phyloP scores from a whole-genome alignment of 1,139 yeast species.

The Hyphopichia wangnamkhiaoensis region DNA sequence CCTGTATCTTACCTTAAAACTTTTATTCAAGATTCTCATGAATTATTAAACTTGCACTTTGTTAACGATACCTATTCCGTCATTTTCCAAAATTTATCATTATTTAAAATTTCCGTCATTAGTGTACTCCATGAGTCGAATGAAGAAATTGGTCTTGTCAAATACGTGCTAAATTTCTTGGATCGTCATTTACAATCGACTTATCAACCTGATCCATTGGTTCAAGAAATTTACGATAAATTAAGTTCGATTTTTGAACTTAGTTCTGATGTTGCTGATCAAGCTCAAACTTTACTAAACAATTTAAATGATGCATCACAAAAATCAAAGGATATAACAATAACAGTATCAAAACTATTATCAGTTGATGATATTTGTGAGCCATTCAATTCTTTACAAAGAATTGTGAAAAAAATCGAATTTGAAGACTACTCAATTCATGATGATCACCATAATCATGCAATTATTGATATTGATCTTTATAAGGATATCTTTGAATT shows the following conservation, averaged over 20 bases:
- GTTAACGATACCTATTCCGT: conserved; percentile 4
- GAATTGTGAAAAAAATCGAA: conserved; percentile 9
- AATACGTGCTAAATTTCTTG: conserved; percentile 1
- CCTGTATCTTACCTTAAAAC: conserved; percentile 5
- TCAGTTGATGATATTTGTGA: not conserved
- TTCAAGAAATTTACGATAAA: conserved; percentile 13
- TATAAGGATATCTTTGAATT: conserved; percentile 8
- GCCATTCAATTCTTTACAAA: conserved; percentile 2
- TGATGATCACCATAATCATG: not conserved
- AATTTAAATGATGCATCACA: conserved; percentile 1
- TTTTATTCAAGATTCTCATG: conserved; percentile 6
- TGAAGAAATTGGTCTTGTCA: conserved; percentile 3
- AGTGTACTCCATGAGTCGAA: conserved; percentile 3
- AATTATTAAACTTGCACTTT: conserved; percentile 8
- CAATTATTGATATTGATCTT: conserved; percentile 2
- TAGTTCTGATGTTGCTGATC: conserved; percentile 3
- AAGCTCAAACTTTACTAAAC: conserved; percentile 1
- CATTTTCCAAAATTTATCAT: conserved; percentile 6
- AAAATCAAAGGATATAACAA: conserved; percentile 4
- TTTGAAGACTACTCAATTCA: conserved; percentile 6
- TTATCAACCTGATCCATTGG: conserved; percentile 15
- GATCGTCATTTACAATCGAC: conserved; percentile 1
- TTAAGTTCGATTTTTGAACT: conserved; percentile 3
- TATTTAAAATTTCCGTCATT: conserved; percentile 3
- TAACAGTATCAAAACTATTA: not conserved